Base-by-base conservation (phyloP, 2,329 filamentous ascomycete genomes). In the Cladorrhinum sp. region DNA sequence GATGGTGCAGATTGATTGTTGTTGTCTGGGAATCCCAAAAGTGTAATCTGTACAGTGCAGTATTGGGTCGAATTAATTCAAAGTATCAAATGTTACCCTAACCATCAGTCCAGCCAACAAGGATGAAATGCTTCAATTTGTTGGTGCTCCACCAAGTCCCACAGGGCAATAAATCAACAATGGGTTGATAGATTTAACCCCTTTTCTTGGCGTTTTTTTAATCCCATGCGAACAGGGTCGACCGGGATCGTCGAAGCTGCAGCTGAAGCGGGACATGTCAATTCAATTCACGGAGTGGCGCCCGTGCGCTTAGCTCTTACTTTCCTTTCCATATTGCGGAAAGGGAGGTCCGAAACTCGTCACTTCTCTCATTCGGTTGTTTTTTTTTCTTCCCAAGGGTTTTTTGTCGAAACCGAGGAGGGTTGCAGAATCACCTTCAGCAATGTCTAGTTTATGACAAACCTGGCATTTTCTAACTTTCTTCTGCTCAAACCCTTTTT, bases 81-180 rank as follows among this genome's bases (percentile, higher is more conserved):
- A 9, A 36, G 32, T 36, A 36, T 36, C 4, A 36, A n/a, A 36
- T 36, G 32, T 36, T 27, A 68, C 83, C 55, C 77, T 83, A 53
- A 78, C 80, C 62, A 83, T 81, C 69, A 82, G 86, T 69, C 68
- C 69, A 82, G 86, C 69, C 68, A 85, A 85, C 74, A 76, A 79
- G 57, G 79, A 81, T 23, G 9, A 27, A 50, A 50, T 50, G 24
- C 49, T 50, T 50, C 22, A 25, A 20, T 50, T 25, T 24, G 41
- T 50, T 25, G 20, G 16, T 20, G 25, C 45, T 49, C 45, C 45
- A 49, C 45, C 49, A 22, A 50, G 49, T 50, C 49, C 41, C 49
- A 50, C 22, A 50, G 10, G 13, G 22, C 49, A 50, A 50, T 50
- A 24, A 50, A 50, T 25, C 18, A 50, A 50, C 49, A 50, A 50